Base-by-base conservation (phyloP, 805 yeast species). In the Hanseniaspora guilliermondii region DNA sequence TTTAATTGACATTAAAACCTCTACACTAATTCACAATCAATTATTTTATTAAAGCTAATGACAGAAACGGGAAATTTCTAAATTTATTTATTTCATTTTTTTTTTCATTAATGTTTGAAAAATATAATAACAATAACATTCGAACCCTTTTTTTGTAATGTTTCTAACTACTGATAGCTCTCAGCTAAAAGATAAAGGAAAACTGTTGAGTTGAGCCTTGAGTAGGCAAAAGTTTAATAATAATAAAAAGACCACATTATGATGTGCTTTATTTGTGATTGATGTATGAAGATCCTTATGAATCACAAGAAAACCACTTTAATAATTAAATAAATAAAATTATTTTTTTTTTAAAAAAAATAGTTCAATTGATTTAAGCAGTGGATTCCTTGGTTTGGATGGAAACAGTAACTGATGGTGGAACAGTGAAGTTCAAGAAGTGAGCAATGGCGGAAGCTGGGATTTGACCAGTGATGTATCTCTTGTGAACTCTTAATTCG, bases 401-500 rank as follows among this genome's bases (percentile, higher is more conserved):
- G 48, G 54, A 50, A 42, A 50, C 54, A 47, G 45, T 50, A 21
- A 50, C 54, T 25, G 54, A 50, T 22, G 54, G 41, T 36, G 54
- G 54, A 27, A 50, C 54, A 22, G 39, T 39, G 44, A 39, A 42
- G 33, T 46, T 25, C 39, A 50, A 50, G 48, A 50, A 50, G 46
- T 50, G 54, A 35, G 32, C 46, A 44, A 50, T 50, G 65, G 82
- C 75, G 62, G 79, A 77, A 71, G 95, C 87, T 76, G 97, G 96
- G 64, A 97, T 96, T 77, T 86, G 91, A 75, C 93, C 82, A 79
- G 89, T 96, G 71, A 93, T 87, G 76, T 87, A 85, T 79, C 99
- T 89, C 94, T 93, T 93, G 96, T 93, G 98, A 82, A 93, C 88
- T 85, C 97, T 91, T 95, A 93, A 85, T 82, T 93, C 98, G 77